Evolutionary conservation across 1,139 yeast species (phyloP).

Genomic region (Hyphopichia khmerensis): DNA sequence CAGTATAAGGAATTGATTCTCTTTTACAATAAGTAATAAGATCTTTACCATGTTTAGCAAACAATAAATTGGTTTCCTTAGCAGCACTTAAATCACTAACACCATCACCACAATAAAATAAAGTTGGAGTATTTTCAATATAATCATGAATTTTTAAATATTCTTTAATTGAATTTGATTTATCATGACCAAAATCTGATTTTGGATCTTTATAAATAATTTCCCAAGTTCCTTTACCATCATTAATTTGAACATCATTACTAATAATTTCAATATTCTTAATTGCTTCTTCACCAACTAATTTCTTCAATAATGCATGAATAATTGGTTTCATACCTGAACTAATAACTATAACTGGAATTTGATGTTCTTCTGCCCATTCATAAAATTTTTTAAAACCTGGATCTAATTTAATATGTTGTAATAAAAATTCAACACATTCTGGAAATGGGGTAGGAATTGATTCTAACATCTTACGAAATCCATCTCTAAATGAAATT

Average conservation of each 20-base stretch:
- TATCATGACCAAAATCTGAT: slow-evolving; percentile 91
- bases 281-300: slow-evolving; percentile 77
- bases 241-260: slow-evolving; percentile 66
- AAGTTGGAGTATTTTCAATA: slow-evolving; percentile 41
- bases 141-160: slow-evolving; percentile 49
- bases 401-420: slow-evolving; percentile 76
- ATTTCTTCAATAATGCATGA: slow-evolving; percentile 65
- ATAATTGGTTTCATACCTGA: slow-evolving; percentile 94
- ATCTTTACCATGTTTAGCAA: slow-evolving; percentile 92
- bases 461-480: slow-evolving; percentile 79
- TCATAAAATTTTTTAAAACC: slow-evolving; percentile 81
- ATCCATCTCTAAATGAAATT: slow-evolving; percentile 76
- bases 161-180: slow-evolving; percentile 76
- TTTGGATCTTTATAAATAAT: slow-evolving; percentile 80
- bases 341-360: slow-evolving; percentile 80
- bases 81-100: slow-evolving; percentile 95
- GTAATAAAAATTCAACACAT: slow-evolving; percentile 66
- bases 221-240: slow-evolving; percentile 62
- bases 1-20: slow-evolving; percentile 81
- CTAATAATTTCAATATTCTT: slow-evolving; percentile 76
- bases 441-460: slow-evolving; percentile 74
- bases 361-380: slow-evolving; percentile 69
- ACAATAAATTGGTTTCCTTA: slow-evolving; percentile 85
- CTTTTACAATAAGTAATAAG: slow-evolving; percentile 78
- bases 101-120: slow-evolving; percentile 96